Base-by-base conservation (phyloP, 225 moss, liverwort and hornwort species). In the Lunularia cruciata region DNA sequence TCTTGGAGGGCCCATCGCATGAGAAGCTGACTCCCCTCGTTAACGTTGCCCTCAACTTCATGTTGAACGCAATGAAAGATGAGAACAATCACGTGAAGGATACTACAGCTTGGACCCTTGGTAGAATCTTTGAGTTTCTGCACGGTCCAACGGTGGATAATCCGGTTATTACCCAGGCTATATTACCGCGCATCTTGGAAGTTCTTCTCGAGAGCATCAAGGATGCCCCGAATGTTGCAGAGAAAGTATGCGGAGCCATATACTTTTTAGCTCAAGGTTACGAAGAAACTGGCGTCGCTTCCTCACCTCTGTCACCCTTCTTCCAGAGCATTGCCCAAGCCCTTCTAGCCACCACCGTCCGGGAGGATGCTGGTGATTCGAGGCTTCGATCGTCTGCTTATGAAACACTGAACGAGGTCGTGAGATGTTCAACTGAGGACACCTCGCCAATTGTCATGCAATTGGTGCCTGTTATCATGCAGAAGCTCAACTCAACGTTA, bases 231-330 rank as follows among this genome's bases (percentile, higher is more conserved):
- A 83, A 83, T 40, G 82, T 83, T 47, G 82, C 82, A 14, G 82
- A 83, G 59, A 83, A 83, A 60, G 82, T 83, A 38, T 83, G 82
- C 52, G 82, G 82, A 54, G 82, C 82, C 1, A 75, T 83, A 12
- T 83, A 83, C 56, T 83, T 83, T 58, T 72, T 83, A 23, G 82
- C 82, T 13, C 82, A 83, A 78, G 82, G 82, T 15, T 83, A 78
- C 39, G 82, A 83, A 55, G 82, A 83, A 51, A 71, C 78, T 10
- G 82, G 78, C 2, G 82, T 71, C 18, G 20, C 63, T 18, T 72
- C 82, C n/a, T 83, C 82, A 1, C 82, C 75, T 9, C 23, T 83
- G 14, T 78, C 82, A 0, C 82, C 82, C 0, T 83, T 68, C 28
- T 75, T 83, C 49, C 82, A 83, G 30, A 75, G 31, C 37, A 83